Base-by-base conservation (phyloP, 2,329 filamentous ascomycete genomes). In the Epichloe gansuensis region DNA sequence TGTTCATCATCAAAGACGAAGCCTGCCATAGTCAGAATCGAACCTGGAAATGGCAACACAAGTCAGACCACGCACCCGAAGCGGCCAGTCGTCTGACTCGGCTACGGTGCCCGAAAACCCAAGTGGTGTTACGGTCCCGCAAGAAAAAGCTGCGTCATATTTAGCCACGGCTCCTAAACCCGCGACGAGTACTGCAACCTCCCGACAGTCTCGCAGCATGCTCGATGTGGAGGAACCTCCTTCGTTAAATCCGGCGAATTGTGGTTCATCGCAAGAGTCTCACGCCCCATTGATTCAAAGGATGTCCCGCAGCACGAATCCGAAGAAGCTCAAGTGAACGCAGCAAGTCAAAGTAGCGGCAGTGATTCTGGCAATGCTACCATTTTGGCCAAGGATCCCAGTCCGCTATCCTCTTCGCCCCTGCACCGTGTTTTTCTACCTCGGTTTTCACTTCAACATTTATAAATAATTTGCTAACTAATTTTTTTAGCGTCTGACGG, bases 191-290 rank as follows among this genome's bases (percentile, higher is more conserved):
- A 52, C 58, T 21, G 50, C 50, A 48, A 60, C 58, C 4, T 52
- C 62, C 38, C 67, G 57, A 6, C 67, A 68, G 44, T 77, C 72
- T 57, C 71, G 73, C 54, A 81, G 76, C 63, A 76, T 81, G 77
- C 67, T 80, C 21, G 72, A 76, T 46, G 66, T 80, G 17, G 75
- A 76, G 45, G 69, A 71, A 31, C 69, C 72, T 2, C 75, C 75
- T 12, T 74, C 58, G 54, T 65, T 78, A 25, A 68, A 65, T 7
- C 67, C 71, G 4, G 63, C 70, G 56, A 69, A 68, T 50, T 70
- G 71, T 37, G 67, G 76, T 56, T 69, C 68, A 11, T 75, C 72
- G 58, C 72, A 74, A 25, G 75, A 77, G 62, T 68, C 78, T 46
- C 72, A 72, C 54, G 57, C 67, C 53, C 46, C 54, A 15, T 48